Evolutionary conservation across 768 basidiomycete genomes (phyloP), one percentile per base, ranked within the genome.

Genomic region (Collybia sordida): DNA sequence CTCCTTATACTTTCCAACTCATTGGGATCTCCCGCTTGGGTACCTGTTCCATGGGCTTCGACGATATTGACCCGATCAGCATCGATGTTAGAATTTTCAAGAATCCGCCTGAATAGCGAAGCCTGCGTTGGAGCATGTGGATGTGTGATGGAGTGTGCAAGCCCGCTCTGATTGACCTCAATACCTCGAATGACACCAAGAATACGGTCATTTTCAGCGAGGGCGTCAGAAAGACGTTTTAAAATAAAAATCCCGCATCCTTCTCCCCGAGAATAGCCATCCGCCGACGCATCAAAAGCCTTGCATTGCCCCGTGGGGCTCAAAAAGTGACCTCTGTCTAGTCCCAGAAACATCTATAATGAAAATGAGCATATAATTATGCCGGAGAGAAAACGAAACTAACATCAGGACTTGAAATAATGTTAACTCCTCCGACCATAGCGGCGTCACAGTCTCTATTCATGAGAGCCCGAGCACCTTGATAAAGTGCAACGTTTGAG

Each of bases 21-120:
- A 55, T 68, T 74, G 1, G 80, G 75, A 63, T 90, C 88, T 6
- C 88, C 88, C 1, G 81, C 82, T 57, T 83, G 83, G 0, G 88
- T 83, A 0, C 82, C 89, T 1, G 88, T 86, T 1, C 86, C 88
- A 61, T 90, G 88, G 3, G 86, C 85, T 60, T 91, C 89, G 18
- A 86, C 74, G 19, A 88, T 78, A 52, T 75, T 80, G 45, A 91
- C 67, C 2, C 77, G 70, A 31, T 56, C 57, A 0, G 81, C 66
- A 35, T 67, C 61, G 9, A 86, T 59, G 3, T 74, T 72, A 15
- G 82, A 67, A 36, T 64, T 67, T 12, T 66, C 57, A 12, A 87
- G 63, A 18, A 86, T 63, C 3, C 65, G 71, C 34, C 61, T 60
- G 53, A 88, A 78, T n/a, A 91, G 78, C 11, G 63, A 56, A 5